Evolutionary conservation across 495 filamentous ascomycete species (phyloP).

Genomic region (Trichoderma gamsii): DNA sequence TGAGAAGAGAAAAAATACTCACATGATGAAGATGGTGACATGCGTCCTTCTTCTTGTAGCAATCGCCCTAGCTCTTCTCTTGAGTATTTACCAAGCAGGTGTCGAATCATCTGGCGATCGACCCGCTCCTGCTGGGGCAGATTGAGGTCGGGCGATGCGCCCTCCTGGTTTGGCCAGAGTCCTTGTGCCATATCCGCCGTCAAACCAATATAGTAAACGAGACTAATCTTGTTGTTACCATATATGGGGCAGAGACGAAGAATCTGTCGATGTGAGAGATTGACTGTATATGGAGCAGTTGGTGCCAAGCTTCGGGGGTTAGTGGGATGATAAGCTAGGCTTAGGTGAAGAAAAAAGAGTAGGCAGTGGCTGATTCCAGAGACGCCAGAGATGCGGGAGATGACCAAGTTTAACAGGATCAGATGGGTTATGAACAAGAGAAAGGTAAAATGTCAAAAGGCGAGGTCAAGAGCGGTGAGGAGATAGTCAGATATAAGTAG

Average conservation of each 20-base stretch:
- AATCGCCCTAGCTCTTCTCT: constrained; percentile 11
- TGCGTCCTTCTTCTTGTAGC: constrained; percentile 11
- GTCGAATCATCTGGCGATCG: constrained; percentile 17
- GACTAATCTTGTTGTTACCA: not conserved
- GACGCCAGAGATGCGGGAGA: not conserved
- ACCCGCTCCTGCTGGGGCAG: constrained; percentile 8
- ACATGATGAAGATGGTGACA: constrained; percentile 13
- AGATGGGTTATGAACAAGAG: not conserved
- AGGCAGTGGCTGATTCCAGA: not conserved
- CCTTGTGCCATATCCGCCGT: constrained; percentile 1
- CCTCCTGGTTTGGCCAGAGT: constrained; percentile 5
- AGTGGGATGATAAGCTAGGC: not conserved
- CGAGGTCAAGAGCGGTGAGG: not conserved
- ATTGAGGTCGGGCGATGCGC: constrained; percentile 2
- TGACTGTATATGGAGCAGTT: not conserved
- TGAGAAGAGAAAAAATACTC: too few species aligned
- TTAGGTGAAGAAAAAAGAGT: not conserved
- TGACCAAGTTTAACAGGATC: not conserved
- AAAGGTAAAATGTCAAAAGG: not conserved
- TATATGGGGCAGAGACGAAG: not conserved
- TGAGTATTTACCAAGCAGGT: constrained; percentile 15
- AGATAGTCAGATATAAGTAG: constrained; percentile 3
- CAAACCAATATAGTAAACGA: not conserved
- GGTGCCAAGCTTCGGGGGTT: not conserved
- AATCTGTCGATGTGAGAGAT: not conserved